Evolutionary conservation across 108 stramenopile species (phyloP), one percentile per base, ranked within the genome.

Genomic region (Mediolabrus comicus): DNA sequence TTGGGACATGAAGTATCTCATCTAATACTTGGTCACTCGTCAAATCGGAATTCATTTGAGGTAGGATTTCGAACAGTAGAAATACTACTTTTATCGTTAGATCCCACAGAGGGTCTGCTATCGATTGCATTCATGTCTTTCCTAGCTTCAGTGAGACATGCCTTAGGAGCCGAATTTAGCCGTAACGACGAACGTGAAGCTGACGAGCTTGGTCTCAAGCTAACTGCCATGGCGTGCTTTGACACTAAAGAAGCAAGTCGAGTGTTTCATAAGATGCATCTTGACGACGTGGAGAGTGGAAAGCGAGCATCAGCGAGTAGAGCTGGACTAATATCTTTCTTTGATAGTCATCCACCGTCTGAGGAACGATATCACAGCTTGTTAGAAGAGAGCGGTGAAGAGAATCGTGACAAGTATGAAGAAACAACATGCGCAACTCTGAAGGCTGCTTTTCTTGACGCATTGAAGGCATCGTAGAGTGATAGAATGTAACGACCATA

Each of bases 1-100:
- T 68, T 95, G 59, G 93, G 87, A 17, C 93, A 95, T 63, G 93
- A 95, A 77, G 60, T 92, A 7, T 75, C 69, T 19, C 93, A 95
- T 38, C 64, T 95, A 26, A 83, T 95, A 24, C 58, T 84, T 41
- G 90, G 91, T n/a, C 93, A 95, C 74, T 69, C 77, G 13, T 78
- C 79, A 36, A 60, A 81, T 65, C 53, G 75, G 17, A 88, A 87
- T 35, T 29, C 71, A 10, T 51, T 88, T 13, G 88, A 95, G 70
- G 84, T 84, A 41, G 53, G 82, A 2, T 68, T 95, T 12, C 74
- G 89, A 12, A 91, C 90, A 29, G 25, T 90, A 14, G 93, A 95
- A 79, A 86, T 95, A 34, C 63, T 92, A 22, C 30, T 92, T 12
- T 65, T 95, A 10, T 84, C 76, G 43, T 30, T 95, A n/a, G 93